Percentiles rank a stretch among this genome's conserved stretches.
Evolutionary conservation across 2,329 filamentous ascomycete genomes (phyloP).

Genomic region (Fusarium sp.): DNA sequence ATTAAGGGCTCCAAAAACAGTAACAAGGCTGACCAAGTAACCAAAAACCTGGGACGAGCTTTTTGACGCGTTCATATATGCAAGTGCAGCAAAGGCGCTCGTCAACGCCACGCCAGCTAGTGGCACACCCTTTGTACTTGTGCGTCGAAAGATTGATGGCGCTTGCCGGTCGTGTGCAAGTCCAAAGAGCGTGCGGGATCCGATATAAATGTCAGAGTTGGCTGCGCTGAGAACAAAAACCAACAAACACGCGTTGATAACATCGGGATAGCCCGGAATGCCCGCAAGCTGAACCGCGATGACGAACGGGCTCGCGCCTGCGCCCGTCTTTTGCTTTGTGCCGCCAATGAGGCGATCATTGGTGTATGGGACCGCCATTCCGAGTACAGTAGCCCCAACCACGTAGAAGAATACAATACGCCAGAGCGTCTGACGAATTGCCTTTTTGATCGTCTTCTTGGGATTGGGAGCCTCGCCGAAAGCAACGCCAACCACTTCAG

Average conservation of each 20-base stretch:
- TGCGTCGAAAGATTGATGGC: background rate
- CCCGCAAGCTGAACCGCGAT: background rate
- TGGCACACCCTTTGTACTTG: background rate
- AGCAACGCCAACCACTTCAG: background rate
- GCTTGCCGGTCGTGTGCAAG: background rate
- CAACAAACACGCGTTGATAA: background rate
- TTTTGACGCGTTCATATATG: conserved; percentile 6
- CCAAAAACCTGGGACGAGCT: background rate
- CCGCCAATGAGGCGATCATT: background rate
- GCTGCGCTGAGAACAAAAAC: background rate
- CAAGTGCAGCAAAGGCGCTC: background rate
- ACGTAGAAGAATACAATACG: background rate
- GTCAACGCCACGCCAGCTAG: background rate
- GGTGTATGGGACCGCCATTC: background rate
- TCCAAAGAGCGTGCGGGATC: background rate
- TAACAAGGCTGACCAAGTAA: background rate
- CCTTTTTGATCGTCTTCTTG: background rate
- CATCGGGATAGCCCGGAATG: background rate
- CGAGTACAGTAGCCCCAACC: background rate
- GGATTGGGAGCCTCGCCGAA: background rate
- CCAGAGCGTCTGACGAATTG: background rate
- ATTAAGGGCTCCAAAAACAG: background rate
- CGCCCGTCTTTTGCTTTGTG: background rate
- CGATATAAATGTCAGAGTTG: background rate
- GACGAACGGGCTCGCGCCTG: background rate